phyloP scores from a whole-genome alignment of 2,329 filamentous ascomycete genomes.

The Paecilomyces niveus region DNA sequence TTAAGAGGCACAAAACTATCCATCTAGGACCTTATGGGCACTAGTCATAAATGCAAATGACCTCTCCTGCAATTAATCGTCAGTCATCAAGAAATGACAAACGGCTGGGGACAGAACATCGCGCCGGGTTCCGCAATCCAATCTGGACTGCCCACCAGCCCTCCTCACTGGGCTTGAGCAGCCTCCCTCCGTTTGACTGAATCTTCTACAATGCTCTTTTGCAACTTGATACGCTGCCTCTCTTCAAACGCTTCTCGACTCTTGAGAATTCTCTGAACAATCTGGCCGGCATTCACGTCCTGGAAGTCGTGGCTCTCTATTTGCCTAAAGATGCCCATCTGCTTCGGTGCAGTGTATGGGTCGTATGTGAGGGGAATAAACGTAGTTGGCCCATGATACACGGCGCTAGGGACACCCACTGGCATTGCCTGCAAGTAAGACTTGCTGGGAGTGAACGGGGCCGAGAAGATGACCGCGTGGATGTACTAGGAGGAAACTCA shows the following conservation, averaged over 20 bases:
- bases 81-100: not conserved
- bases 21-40: not conserved
- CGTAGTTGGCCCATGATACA: constrained; percentile 93
- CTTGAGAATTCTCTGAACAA: constrained; percentile 83
- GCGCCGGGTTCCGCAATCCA: not conserved
- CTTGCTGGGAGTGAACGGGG: constrained; percentile 78
- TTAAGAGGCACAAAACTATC: not conserved
- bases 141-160: not conserved
- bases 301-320: constrained; percentile 72
- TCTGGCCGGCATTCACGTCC: constrained; percentile 84
- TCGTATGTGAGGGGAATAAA: constrained; percentile 76
- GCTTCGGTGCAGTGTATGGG: constrained; percentile 72
- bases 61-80: not conserved
- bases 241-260: constrained; percentile 85
- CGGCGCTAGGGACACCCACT: constrained; percentile 64
- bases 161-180: not conserved
- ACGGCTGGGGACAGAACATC: not conserved
- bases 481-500: constrained; percentile 58
- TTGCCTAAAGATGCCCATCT: constrained; percentile 76
- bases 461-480: constrained; percentile 78
- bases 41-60: not conserved
- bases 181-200: constrained; percentile 6
- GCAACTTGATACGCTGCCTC: constrained; percentile 79
- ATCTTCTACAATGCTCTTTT: constrained; percentile 73
- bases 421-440: constrained; percentile 70